phyloP scores from a whole-genome alignment of 352 stramenopile species.

The Pythium vanterpoolii region DNA sequence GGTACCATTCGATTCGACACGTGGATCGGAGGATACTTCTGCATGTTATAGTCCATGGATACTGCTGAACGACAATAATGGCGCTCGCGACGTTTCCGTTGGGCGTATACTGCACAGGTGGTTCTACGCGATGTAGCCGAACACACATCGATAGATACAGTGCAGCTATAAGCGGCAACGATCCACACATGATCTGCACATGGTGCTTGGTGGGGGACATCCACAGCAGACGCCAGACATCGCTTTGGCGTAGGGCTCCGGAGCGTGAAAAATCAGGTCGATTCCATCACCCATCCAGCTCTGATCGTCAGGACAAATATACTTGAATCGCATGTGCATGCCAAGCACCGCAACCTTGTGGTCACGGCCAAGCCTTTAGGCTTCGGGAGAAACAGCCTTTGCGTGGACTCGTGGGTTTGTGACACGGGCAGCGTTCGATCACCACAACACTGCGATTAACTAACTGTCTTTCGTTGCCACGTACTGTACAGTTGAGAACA shows the following conservation, averaged over 20 bases:
- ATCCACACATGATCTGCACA: neutral
- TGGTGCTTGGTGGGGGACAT: neutral
- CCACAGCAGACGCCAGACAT: neutral
- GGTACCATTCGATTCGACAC: too few species aligned
- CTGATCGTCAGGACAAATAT: neutral
- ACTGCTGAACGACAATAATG: too few species aligned
- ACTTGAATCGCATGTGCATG: neutral
- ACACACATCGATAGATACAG: neutral
- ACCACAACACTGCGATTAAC: too few species aligned
- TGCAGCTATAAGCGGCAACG: neutral
- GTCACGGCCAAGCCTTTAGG: neutral
- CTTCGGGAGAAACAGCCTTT: constrained; percentile 3
- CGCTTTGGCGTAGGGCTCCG: too few species aligned
- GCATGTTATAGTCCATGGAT: too few species aligned
- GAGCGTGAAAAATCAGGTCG: neutral
- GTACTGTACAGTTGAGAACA: too few species aligned
- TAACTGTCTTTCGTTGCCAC: too few species aligned
- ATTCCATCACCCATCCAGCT: neutral
- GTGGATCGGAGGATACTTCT: too few species aligned
- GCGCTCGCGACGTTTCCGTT: too few species aligned
- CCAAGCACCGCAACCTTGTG: neutral
- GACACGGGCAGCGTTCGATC: too few species aligned
- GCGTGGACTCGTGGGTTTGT: neutral
- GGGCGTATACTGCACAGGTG: too few species aligned
- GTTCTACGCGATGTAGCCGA: too few species aligned